Base-by-base conservation (phyloP, 352 stramenopile genomes). In the Globisporangium middletonii region DNA sequence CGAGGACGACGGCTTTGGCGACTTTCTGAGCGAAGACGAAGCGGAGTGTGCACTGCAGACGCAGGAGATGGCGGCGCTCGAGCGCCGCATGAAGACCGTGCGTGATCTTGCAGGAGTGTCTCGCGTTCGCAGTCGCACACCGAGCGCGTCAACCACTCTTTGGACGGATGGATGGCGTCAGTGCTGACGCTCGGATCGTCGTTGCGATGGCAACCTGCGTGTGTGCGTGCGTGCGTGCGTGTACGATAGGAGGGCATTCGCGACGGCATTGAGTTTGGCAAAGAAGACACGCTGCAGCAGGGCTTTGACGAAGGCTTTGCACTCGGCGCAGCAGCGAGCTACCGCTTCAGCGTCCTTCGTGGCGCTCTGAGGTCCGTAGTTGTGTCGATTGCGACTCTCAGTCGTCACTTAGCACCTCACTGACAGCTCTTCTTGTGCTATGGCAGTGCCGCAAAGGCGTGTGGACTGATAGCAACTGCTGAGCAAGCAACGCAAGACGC, bases 251-350 rank as follows among this genome's bases (percentile, higher is more conserved):
- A 82, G 30, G 83, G 83, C 42, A 75, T 89, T 50, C 83, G 76
- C 12, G 79, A 90, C 23, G 79, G 77, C 16, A 68, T 90, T 33
- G 79, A 92, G 43, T 53, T 80, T 8, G 83, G 77, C 41, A 90
- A 92, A 62, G 76, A 92, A 27, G 67, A 73, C 55, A 83, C 78
- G 37, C 55, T 92, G 27, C 83, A 92, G 61, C 50, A 79, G 57
- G 83, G 83, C 35, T 92, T 92, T 49, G 79, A 89, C 59, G 18
- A 59, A 8, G 79, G 83, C 1, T 92, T 88, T 23, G 50, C 56
- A 27, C 18, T 50, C 8, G 79, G 63, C 6, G 75, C 75, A 12
- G 48, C 50, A 0, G 54, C 67, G 1, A 76, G 63, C 56, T 85
- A 79, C 63, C 62, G 63, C 35, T 79, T 86, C 38, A 71, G 64